Evolutionary conservation across 2,329 filamentous ascomycete genomes (phyloP), one percentile per base, ranked within the genome.

Genomic region (Nothophaeocryptopus gaeumannii): DNA sequence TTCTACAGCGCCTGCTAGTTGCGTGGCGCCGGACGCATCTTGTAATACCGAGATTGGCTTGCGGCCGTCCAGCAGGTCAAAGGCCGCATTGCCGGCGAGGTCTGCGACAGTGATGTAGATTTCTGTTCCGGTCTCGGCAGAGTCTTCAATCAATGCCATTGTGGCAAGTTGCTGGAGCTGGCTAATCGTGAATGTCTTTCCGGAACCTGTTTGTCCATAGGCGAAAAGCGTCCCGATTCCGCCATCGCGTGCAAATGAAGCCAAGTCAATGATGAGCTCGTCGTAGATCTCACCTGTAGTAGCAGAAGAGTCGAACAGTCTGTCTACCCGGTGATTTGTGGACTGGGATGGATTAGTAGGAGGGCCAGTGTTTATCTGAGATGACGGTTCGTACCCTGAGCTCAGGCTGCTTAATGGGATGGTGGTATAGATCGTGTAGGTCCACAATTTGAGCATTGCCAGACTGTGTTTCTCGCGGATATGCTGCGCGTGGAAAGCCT

Each of bases 221-320:
- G 48, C 48, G 33, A 51, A 51, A 5, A 51, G 43, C 3, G 48
- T 51, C 3, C 42, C 48, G 12, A 43, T 47, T 8, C 48, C 48
- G 8, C 43, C 48, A 11, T 30, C 8, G 20, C 37, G 14, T 3
- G 48, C 48, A 16, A 41, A 46, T 2, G 36, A 3, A 11, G 42
- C 38, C 12, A 51, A 20, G 16, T 39, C 30, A 10, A 29, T 33
- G 9, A 51, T 39, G 32, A 33, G 15, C 5, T 47, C 33, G 3
- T 42, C 33, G 37, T 42, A 47, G 2, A 51, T 42, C 8, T 36
- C 20, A 14, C 42, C 13, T 2, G 48, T 51, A n/a, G 15, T 43
- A 3, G 48, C 7, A 2, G 42, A 15, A 4, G 43, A n/a, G 13
- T 33, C 16, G 26, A 47, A 51, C 9, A 46, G n/a, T 12, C 11